Conservation (phyloP, 1,139 yeast genomes). For the Eremothecium cymbalariae region DNA sequence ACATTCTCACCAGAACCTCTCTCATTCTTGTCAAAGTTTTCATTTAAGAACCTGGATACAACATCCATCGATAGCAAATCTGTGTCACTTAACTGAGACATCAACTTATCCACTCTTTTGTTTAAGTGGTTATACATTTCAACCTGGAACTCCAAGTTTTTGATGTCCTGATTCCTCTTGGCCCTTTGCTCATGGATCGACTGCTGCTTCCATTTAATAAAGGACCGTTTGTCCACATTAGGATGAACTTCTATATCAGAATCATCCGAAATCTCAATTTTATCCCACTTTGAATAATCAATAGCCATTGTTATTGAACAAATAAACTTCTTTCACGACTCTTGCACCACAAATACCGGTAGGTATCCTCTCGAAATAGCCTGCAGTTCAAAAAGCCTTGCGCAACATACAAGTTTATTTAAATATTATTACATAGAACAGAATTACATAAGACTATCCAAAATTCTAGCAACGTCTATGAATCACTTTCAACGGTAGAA, state of each 20-base stretch:
- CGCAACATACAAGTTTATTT: neutral
- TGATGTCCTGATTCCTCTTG: conserved; percentile 69
- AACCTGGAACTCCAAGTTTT: conserved; percentile 61
- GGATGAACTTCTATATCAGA: conserved; percentile 97
- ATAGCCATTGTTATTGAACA: conserved; percentile 45
- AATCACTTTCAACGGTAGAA: conserved; percentile 59
- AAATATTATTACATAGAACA: conserved; percentile 4
- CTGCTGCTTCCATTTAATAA: conserved; percentile 93
- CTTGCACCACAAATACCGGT: too few species aligned
- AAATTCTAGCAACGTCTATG: conserved; percentile 5
- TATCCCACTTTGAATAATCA: conserved; percentile 97
- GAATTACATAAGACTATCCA: neutral
- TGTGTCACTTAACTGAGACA: conserved; percentile 32
- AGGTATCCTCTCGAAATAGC: too few species aligned
- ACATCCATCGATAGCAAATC: conserved; percentile 37
- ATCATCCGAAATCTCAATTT: conserved; percentile 89
- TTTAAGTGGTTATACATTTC: conserved; percentile 73
- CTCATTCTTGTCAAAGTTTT: conserved; percentile 50
- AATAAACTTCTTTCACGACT: neutral
- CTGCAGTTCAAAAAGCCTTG: too few species aligned
- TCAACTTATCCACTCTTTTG: conserved; percentile 58
- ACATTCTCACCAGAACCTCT: conserved; percentile 48
- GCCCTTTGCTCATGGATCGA: conserved; percentile 91
- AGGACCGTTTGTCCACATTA: conserved; percentile 88
- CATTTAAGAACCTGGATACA: conserved; percentile 40